These are phyloP conservation scores for Dioszegia crocea DNA, from an alignment of 768 basidiomycete genomes.

Conservation along the genomic window DNA sequence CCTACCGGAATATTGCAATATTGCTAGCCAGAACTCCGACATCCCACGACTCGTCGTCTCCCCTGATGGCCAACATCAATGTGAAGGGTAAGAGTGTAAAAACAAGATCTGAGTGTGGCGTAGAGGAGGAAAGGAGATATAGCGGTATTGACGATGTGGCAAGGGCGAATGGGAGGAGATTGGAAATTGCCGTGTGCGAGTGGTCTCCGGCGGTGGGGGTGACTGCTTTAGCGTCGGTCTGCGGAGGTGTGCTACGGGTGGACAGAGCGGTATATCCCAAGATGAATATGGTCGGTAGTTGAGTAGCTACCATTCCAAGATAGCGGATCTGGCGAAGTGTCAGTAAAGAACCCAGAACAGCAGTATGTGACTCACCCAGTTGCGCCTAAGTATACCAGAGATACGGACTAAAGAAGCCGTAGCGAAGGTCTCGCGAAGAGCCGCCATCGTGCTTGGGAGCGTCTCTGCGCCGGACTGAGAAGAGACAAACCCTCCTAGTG, in stretches of 20 bases:
- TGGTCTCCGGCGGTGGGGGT: too few relatives aligned
- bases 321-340: too few relatives aligned
- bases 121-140: neutral
- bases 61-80: slow-evolving; percentile 57
- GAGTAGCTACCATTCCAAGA: neutral
- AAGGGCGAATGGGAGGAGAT: neutral
- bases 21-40: slow-evolving; percentile 75
- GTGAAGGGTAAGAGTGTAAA: slow-evolving; percentile 80
- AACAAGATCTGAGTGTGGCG: slow-evolving; percentile 51
- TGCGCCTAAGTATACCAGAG: too few relatives aligned
- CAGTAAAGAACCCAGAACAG: too few relatives aligned
- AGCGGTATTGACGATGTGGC: slow-evolving; percentile 54
- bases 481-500: too few relatives aligned
- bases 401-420: too few relatives aligned
- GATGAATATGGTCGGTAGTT: neutral
- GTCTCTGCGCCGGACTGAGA: too few relatives aligned
- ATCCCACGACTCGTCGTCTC: slow-evolving; percentile 57
- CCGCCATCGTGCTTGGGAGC: too few relatives aligned
- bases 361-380: too few relatives aligned
- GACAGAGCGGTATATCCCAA: neutral
- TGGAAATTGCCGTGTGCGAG: neutral
- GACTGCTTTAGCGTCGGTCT: too few relatives aligned
- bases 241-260: too few relatives aligned
- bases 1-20: slow-evolving; percentile 80
- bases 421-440: too few relatives aligned